Evolutionary conservation across 768 basidiomycete genomes (phyloP).

Genomic region (Mycena chlorophos): DNA sequence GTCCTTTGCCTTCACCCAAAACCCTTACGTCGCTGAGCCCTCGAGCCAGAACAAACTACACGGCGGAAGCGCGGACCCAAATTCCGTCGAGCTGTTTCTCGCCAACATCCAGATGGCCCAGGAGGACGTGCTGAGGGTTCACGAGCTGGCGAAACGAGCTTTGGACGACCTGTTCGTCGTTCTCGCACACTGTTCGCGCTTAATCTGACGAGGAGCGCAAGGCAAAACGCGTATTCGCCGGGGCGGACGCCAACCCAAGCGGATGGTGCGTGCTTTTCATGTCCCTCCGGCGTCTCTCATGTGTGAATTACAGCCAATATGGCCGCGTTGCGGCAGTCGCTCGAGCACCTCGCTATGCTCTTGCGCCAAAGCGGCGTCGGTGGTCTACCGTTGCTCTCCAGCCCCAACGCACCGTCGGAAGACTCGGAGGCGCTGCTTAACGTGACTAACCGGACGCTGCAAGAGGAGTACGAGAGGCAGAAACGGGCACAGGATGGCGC

Average conservation of each 20-base stretch:
- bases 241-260: slow-evolving; percentile 56
- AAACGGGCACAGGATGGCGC: slow-evolving; percentile 59
- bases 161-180: slow-evolving; percentile 54
- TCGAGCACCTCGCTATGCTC: slow-evolving; percentile 46
- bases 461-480: slow-evolving; percentile 49
- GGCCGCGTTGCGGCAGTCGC: slow-evolving; percentile 48
- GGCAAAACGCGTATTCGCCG: slow-evolving; percentile 62
- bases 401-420: slow-evolving; percentile 30
- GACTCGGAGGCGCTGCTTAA: slow-evolving; percentile 49
- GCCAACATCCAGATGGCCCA: slow-evolving; percentile 52
- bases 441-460: slow-evolving; percentile 43
- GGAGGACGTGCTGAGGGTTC: slow-evolving; percentile 50
- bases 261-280: slow-evolving; percentile 40
- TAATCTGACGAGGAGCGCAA: slow-evolving; percentile 22
- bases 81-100: slow-evolving; percentile 63
- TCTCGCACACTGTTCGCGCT: background rate
- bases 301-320: slow-evolving; percentile 39
- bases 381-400: slow-evolving; percentile 54
- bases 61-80: slow-evolving; percentile 44
- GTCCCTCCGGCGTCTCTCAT: background rate
- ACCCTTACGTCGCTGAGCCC: background rate
- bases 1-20: background rate
- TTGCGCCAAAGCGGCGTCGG: slow-evolving; percentile 66
- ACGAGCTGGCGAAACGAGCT: slow-evolving; percentile 48
- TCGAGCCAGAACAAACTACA: background rate